phyloP scores from a whole-genome alignment of 2,329 filamentous ascomycete species.

The Ceratocystis variospora region DNA sequence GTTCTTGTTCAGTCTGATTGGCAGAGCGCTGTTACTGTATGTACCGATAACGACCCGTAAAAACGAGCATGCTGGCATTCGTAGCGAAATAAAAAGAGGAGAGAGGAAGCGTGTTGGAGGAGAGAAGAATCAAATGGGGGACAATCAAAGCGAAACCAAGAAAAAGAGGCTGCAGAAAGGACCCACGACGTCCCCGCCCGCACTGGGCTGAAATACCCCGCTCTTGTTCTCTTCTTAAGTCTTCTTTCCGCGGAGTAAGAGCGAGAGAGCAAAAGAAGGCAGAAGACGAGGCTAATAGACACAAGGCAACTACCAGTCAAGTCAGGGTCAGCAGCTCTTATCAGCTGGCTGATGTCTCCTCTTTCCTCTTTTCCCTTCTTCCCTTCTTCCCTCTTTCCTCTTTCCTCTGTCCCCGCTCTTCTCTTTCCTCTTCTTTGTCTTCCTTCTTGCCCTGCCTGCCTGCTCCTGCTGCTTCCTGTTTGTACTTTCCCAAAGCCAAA shows the following conservation, averaged over 20 bases:
- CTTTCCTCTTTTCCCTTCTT: background rate
- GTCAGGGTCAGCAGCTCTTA: background rate
- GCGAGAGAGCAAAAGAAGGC: background rate
- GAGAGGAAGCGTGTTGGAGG: too few relatives aligned
- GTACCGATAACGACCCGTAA: too few relatives aligned
- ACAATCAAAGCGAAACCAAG: background rate
- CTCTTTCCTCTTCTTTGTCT: background rate
- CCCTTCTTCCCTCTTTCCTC: background rate
- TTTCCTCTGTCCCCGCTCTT: too few relatives aligned
- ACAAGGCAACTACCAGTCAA: background rate
- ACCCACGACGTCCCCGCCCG: background rate
- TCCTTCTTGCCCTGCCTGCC: background rate
- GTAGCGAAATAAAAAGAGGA: too few relatives aligned
- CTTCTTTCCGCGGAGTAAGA: conserved; percentile 4
- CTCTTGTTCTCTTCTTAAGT: background rate
- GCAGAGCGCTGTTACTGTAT: too few relatives aligned
- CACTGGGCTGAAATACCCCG: background rate
- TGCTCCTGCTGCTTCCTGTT: background rate
- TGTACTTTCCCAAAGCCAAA: background rate
- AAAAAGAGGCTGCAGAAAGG: background rate
- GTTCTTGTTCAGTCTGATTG: too few relatives aligned
- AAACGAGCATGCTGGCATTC: too few relatives aligned
- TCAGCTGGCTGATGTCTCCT: background rate
- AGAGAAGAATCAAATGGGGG: background rate
- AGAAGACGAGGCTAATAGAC: background rate